Evolutionary conservation across 164 flowering plant genomes (phyloP).

Genomic region (Liriodendron chinense): DNA sequence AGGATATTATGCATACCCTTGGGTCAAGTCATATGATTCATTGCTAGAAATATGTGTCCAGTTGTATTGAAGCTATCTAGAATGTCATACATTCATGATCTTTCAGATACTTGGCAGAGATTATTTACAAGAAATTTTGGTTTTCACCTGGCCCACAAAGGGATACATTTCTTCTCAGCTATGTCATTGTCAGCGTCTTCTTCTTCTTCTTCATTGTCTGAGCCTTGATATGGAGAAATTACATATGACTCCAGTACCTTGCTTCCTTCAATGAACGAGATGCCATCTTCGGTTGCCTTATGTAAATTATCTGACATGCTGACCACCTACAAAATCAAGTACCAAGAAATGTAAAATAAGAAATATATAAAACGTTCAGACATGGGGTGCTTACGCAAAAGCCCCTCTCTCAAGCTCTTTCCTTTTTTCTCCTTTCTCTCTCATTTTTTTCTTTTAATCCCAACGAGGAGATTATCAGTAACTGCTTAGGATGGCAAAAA

Average conservation of each 20-base stretch:
- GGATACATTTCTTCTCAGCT: slow-evolving; percentile 52
- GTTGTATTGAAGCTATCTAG: background rate
- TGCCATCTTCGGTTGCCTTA: slow-evolving; percentile 18
- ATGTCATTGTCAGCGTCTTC: slow-evolving; percentile 57
- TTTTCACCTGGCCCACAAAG: slow-evolving; percentile 84
- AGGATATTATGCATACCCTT: too few relatives aligned
- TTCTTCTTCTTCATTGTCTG: slow-evolving; percentile 89
- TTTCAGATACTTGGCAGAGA: background rate
- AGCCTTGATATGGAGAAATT: slow-evolving; percentile 78
- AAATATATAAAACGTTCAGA: too few relatives aligned
- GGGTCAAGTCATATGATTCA: background rate
- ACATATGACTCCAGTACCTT: slow-evolving; percentile 60
- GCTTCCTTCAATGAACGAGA: slow-evolving; percentile 11
- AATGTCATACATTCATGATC: background rate
- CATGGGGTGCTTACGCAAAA: background rate
- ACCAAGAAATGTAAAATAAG: background rate
- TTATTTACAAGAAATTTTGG: background rate
- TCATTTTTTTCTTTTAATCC: too few relatives aligned
- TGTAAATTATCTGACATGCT: slow-evolving; percentile 9
- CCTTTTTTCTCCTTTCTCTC: too few relatives aligned
- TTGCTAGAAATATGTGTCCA: background rate
- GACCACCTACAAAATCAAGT: slow-evolving; percentile 29
- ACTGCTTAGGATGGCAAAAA: background rate
- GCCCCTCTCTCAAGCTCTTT: too few relatives aligned
- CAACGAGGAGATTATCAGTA: background rate